A percentile compares a stretch with the other conserved stretches of the same genome.
Evolutionary conservation across 176 grass and related monocot species (phyloP).

Genomic region (Eremochloa ophiuroides): DNA sequence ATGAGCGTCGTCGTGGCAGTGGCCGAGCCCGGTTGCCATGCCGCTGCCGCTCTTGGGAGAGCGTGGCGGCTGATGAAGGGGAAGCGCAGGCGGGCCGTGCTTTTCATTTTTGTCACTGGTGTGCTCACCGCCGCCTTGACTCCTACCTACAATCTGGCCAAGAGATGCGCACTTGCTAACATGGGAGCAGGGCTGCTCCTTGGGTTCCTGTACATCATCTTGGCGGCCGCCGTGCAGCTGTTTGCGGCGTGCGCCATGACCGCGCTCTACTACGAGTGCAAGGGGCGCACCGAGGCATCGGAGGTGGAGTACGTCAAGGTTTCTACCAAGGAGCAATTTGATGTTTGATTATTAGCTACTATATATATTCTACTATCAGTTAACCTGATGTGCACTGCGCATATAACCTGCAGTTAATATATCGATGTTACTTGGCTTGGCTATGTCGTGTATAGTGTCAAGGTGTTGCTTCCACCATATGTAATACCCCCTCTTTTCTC

Average conservation of each 20-base stretch:
- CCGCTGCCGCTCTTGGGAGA: neutral
- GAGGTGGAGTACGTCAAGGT: neutral
- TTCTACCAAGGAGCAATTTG: neutral
- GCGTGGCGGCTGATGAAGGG: constrained; percentile 3
- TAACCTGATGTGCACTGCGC: neutral
- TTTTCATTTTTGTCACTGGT: neutral
- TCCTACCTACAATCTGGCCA: neutral
- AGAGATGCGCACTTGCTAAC: neutral
- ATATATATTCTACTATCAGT: neutral
- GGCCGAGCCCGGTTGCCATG: constrained; percentile 5
- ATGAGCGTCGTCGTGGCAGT: constrained; percentile 24
- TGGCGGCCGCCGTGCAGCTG: neutral
- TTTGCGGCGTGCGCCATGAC: constrained; percentile 2
- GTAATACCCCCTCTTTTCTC: too few relatives aligned
- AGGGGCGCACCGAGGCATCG: neutral
- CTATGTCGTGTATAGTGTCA: neutral
- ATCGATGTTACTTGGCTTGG: neutral
- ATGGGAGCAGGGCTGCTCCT: neutral
- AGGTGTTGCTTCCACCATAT: neutral
- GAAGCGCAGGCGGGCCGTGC: neutral
- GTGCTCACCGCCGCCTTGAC: neutral
- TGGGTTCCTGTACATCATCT: neutral
- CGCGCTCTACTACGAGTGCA: constrained; percentile 31
- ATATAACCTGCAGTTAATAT: neutral
- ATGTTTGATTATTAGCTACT: neutral